Percentiles rank a stretch among this genome's conserved stretches.
Conservation (phyloP, 2,329 filamentous ascomycete species). For the Trichoderma oligosporum region DNA sequence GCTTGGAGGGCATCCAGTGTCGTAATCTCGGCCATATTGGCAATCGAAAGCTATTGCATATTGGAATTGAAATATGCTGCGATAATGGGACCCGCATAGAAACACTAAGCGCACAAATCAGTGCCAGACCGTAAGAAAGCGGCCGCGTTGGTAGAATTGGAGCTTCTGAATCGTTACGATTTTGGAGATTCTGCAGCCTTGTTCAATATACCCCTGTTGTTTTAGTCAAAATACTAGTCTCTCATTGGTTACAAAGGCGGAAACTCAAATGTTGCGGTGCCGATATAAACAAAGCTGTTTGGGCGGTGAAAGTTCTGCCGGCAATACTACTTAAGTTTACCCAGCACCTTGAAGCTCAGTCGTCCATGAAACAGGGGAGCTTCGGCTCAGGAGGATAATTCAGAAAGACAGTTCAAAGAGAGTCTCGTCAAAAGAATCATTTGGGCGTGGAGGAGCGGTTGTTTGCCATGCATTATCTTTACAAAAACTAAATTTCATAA, state of each 20-base stretch:
- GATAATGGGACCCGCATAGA: constrained; percentile 16
- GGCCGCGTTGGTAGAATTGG: constrained; percentile 12
- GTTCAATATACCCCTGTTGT: constrained; percentile 21
- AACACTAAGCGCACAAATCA: constrained; percentile 24
- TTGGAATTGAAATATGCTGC: constrained; percentile 27
- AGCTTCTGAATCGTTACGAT: constrained; percentile 21
- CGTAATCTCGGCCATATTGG: constrained; percentile 68
- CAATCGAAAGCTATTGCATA: constrained; percentile 46
- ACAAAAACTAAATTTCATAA: too few relatives aligned
- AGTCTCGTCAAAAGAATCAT: neutral
- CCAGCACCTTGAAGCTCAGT: neutral
- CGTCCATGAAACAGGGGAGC: neutral
- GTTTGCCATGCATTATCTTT: too few relatives aligned
- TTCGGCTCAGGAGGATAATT: neutral
- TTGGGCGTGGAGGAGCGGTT: too few relatives aligned
- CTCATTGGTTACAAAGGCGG: constrained; percentile 27
- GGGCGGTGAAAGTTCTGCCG: constrained; percentile 38
- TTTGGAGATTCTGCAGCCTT: constrained; percentile 33
- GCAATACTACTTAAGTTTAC: constrained; percentile 16
- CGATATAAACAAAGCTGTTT: constrained; percentile 27
- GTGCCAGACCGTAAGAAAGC: constrained; percentile 25
- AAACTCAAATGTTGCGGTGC: constrained; percentile 26
- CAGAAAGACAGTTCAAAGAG: neutral
- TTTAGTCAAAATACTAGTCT: neutral
- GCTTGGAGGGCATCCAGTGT: constrained; percentile 74